Evolutionary conservation across 495 filamentous ascomycete genomes (phyloP).

Genomic region (Xylaria longipes): DNA sequence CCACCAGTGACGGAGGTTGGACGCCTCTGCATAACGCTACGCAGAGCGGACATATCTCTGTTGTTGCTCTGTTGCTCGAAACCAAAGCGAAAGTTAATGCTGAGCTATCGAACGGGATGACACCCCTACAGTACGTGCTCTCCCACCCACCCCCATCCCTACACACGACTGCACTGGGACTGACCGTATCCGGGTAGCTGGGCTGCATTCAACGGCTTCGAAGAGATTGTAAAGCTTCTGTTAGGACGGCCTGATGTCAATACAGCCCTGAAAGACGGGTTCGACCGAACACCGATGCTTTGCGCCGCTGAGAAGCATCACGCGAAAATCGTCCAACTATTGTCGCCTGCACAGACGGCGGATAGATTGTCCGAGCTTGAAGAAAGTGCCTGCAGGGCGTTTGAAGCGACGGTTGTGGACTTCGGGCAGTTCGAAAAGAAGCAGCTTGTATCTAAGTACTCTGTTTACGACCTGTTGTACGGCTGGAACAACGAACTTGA

Average conservation of each 20-base stretch:
- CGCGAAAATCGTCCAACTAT: slow-evolving; percentile 61
- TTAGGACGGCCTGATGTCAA: slow-evolving; percentile 56
- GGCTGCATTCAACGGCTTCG: slow-evolving; percentile 66
- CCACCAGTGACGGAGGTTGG: slow-evolving; percentile 67
- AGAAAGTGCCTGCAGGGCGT: slow-evolving; percentile 62
- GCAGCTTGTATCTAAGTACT: slow-evolving; percentile 61
- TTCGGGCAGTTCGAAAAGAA: slow-evolving; percentile 72
- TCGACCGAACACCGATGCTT: slow-evolving; percentile 66
- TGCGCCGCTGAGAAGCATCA: slow-evolving; percentile 65
- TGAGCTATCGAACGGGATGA: slow-evolving; percentile 59
- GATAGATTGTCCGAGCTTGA: slow-evolving; percentile 60
- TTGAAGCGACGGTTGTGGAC: slow-evolving; percentile 72
- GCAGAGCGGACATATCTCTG: slow-evolving; percentile 58
- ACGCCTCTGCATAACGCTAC: slow-evolving; percentile 70
- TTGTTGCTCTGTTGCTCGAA: slow-evolving; percentile 56
- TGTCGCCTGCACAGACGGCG: slow-evolving; percentile 62
- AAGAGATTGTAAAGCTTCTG: slow-evolving; percentile 63
- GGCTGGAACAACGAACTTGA: slow-evolving; percentile 64
- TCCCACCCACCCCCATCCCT: not conserved
- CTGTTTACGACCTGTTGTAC: slow-evolving; percentile 68
- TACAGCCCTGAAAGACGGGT: slow-evolving; percentile 60
- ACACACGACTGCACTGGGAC: slow-evolving; percentile 24
- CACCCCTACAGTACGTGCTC: slow-evolving; percentile 57
- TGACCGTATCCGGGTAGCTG: slow-evolving; percentile 25
- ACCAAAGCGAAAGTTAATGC: slow-evolving; percentile 64